These are phyloP conservation scores for Rhododendron griersonianum DNA, from an alignment of 148 eudicot genomes.

Conservation along the genomic window DNA sequence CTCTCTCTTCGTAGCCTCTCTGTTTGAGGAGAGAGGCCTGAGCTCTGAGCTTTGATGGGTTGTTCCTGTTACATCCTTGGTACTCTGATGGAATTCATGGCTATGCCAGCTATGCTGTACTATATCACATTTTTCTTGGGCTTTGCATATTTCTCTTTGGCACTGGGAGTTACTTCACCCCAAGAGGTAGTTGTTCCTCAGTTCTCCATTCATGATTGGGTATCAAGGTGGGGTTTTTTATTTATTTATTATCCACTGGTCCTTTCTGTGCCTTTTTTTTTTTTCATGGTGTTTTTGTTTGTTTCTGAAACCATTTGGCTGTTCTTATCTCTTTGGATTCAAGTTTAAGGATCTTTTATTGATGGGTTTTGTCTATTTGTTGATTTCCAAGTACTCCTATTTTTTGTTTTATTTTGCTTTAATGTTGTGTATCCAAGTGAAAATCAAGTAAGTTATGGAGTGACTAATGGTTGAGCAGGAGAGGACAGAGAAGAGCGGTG, in stretches of 20 bases:
- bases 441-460: background rate
- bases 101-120: conserved; percentile 25
- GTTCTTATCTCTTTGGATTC: background rate
- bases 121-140: conserved; percentile 12
- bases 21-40: conserved; percentile 20
- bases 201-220: conserved; percentile 3
- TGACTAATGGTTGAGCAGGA: conserved; percentile 34
- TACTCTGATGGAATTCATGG: conserved; percentile 18
- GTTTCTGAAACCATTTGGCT: background rate
- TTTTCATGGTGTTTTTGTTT: background rate
- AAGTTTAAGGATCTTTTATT: background rate
- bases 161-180: conserved; percentile 16
- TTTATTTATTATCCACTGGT: background rate
- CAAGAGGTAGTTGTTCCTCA: conserved; percentile 12
- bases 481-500: conserved; percentile 5
- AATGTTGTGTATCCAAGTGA: background rate
- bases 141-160: conserved; percentile 8
- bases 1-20: conserved; percentile 6
- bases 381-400: background rate
- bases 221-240: background rate
- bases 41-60: conserved; percentile 19
- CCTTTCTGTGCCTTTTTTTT: background rate
- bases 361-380: background rate
- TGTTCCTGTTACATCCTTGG: conserved; percentile 16
- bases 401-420: background rate